Evolutionary conservation across 306 rosid genomes (phyloP).

Genomic region (Betula pendula): DNA sequence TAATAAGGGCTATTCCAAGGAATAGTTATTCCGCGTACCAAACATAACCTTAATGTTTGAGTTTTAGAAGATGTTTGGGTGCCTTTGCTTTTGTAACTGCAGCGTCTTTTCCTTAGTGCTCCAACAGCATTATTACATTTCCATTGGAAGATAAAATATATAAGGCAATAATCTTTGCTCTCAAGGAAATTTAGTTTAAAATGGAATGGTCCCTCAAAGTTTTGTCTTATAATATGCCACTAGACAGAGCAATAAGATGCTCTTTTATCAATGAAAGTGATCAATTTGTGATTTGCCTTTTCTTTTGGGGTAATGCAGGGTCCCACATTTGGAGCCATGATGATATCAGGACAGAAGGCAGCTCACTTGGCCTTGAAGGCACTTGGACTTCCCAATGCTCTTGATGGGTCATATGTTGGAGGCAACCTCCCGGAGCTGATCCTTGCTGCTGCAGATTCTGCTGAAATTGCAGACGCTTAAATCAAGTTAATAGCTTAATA

Average conservation of each 20-base stretch:
- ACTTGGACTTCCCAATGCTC: conserved; percentile 51
- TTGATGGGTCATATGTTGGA: conserved; percentile 41
- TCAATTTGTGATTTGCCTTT: background rate
- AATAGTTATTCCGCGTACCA: too few species aligned
- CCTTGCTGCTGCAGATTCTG: conserved; percentile 64
- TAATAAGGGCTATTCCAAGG: too few species aligned
- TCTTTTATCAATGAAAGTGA: background rate
- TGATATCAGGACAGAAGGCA: conserved; percentile 94
- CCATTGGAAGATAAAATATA: too few species aligned
- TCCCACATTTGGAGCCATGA: conserved; percentile 96
- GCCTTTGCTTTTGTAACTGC: too few species aligned
- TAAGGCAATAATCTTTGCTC: too few species aligned
- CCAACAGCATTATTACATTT: too few species aligned
- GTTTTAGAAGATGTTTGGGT: too few species aligned
- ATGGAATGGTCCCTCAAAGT: too few species aligned
- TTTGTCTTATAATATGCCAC: too few species aligned
- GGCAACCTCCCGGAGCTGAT: conserved; percentile 57
- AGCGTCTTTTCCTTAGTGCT: too few species aligned
- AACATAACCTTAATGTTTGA: too few species aligned
- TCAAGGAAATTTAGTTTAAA: too few species aligned
- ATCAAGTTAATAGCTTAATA: background rate
- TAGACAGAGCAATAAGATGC: background rate
- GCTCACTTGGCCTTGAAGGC: conserved; percentile 86
- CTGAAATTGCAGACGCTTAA: conserved; percentile 58
- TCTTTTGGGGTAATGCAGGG: conserved; percentile 56